Evolutionary conservation across 208 protist species (phyloP), one percentile per base, ranked within the genome.

Genomic region (Trypanosoma conorhini): DNA sequence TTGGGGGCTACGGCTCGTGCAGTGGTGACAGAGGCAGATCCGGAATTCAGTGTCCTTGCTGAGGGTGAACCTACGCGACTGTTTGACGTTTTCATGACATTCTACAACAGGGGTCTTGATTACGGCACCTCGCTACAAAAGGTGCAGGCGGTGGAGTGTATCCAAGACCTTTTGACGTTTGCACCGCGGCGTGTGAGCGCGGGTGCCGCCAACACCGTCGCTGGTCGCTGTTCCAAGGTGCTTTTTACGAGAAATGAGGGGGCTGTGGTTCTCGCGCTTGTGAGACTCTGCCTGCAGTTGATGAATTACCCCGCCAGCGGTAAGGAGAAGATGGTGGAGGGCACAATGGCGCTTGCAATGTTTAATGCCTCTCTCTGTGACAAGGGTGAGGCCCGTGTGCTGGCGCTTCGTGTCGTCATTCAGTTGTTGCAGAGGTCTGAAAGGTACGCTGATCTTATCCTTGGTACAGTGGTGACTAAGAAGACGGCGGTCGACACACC

Each of bases 291-390:
- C 65, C 73, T 95, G 70, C 82, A 92, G 80, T 80, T 97, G 17
- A 83, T 95, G 82, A 50, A 85, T 67, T 91, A 90, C 79, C 83
- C 87, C 28, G 83, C 85, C 22, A 93, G 85, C 67, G 79, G 89
- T 7, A 97, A 97, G 80, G 92, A 95, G 73, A 90, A 92, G 76
- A 93, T 97, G 85, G 88, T 97, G 52, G 86, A 95, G 69, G 81
- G 86, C 28, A 93, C 92, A 19, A 94, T 97, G 87, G 89, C 88
- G 54, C 80, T 94, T 21, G 86, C 92, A 72, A 92, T 94, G 83
- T 95, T 95, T 81, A 94, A 92, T 73, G 92, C 86, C 15, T 82
- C 86, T 21, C 86, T 97, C 28, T 95, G 89, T 78, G 89, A 97
- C 79, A 84, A 67, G 13, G 85, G 83, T 31, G 83, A 93, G 69